A percentile compares a stretch with the other conserved stretches of the same genome.
phyloP scores from a whole-genome alignment of 768 basidiomycete species.

The Tricholoma terreum region DNA sequence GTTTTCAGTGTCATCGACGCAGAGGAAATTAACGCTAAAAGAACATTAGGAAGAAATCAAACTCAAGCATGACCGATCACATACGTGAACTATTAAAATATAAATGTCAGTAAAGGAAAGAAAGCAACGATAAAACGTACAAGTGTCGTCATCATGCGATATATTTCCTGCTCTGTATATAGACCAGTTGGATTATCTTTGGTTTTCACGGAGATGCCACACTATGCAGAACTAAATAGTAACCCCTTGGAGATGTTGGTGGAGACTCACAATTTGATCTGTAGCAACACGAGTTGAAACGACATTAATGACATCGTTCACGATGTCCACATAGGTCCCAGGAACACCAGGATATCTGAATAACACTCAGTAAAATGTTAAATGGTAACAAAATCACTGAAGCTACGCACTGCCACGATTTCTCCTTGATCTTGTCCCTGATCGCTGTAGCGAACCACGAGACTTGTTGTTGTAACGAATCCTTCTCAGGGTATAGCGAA shows the following conservation, averaged over 20 bases:
- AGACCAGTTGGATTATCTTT: constrained; percentile 40
- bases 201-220: constrained; percentile 47
- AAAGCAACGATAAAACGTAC: constrained; percentile 24
- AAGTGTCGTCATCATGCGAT: constrained; percentile 38
- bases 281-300: constrained; percentile 39
- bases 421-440: constrained; percentile 27
- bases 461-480: constrained; percentile 25
- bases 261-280: constrained; percentile 30
- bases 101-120: neutral
- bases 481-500: constrained; percentile 34
- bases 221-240: constrained; percentile 17
- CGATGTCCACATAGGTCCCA: constrained; percentile 42
- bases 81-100: constrained; percentile 11
- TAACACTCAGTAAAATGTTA: neutral
- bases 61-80: neutral
- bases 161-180: constrained; percentile 46
- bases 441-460: constrained; percentile 29
- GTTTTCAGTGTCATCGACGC: constrained; percentile 30
- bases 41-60: neutral
- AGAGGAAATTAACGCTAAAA: constrained; percentile 24
- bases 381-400: neutral
- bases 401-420: constrained; percentile 24
- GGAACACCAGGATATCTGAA: constrained; percentile 26
- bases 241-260: neutral
- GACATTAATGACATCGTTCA: constrained; percentile 45